phyloP scores from a whole-genome alignment of 768 basidiomycete genomes.

The Amanita exitialis region DNA sequence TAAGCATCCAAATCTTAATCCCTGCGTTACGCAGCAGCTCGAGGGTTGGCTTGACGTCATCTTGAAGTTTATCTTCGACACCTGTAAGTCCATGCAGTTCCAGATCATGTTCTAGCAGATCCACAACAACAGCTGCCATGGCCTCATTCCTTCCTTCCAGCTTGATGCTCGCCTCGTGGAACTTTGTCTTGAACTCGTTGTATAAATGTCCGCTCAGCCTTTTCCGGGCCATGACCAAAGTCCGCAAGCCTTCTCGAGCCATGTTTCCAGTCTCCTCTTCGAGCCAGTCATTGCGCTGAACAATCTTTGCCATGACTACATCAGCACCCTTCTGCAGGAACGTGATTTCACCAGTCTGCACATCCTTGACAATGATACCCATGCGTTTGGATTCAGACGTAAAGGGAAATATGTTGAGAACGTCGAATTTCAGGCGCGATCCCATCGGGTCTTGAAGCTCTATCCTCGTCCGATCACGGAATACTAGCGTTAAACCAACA shows the following conservation, averaged over 20 bases:
- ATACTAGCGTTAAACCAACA: constrained; percentile 81
- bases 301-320: constrained; percentile 94
- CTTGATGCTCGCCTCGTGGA: constrained; percentile 72
- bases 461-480: constrained; percentile 87
- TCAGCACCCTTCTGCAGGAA: constrained; percentile 98
- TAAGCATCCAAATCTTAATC: constrained; percentile 99
- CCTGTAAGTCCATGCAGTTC: constrained; percentile 92
- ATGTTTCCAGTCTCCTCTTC: constrained; percentile 99
- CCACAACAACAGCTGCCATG: constrained; percentile 62
- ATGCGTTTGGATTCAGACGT: constrained; percentile 98
- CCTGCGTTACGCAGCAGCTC: constrained; percentile 93
- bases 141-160: constrained; percentile 77
- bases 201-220: constrained; percentile 61
- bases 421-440: constrained; percentile 57
- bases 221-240: constrained; percentile 87
- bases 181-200: constrained; percentile 55
- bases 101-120: constrained; percentile 78
- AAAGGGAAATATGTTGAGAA: constrained; percentile 95
- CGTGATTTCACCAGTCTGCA: constrained; percentile 61
- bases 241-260: constrained; percentile 93
- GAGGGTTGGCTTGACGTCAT: constrained; percentile 89
- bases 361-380: constrained; percentile 92
- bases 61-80: constrained; percentile 98
- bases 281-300: constrained; percentile 96
- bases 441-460: constrained; percentile 69